Evolutionary conservation across 352 stramenopile species (phyloP).

Genomic region (Globisporangium sylvaticum): DNA sequence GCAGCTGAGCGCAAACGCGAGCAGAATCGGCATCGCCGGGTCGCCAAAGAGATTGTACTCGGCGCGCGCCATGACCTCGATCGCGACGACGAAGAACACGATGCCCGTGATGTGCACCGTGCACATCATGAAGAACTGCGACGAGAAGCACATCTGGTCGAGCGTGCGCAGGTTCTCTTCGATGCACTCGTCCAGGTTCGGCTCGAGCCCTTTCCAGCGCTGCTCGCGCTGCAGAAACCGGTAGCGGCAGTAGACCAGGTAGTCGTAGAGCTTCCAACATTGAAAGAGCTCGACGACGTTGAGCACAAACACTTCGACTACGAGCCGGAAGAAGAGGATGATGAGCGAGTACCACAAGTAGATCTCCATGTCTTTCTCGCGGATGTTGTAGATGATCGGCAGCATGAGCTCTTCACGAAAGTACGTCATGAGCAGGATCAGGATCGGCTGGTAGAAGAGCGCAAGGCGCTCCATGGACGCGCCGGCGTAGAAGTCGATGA

Average conservation of each 20-base stretch:
- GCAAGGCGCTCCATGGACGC: slow-evolving; percentile 91
- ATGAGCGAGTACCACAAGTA: slow-evolving; percentile 95
- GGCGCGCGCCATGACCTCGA: slow-evolving; percentile 95
- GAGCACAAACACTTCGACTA: slow-evolving; percentile 94
- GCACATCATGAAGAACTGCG: slow-evolving; percentile 98
- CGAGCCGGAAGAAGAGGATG: slow-evolving; percentile 94
- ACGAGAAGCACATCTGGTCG: slow-evolving; percentile 97
- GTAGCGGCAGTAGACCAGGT: slow-evolving; percentile 95
- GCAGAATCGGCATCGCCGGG: slow-evolving; percentile 83
- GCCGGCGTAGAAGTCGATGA: slow-evolving; percentile 92
- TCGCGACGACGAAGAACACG: slow-evolving; percentile 92
- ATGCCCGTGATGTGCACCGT: slow-evolving; percentile 92
- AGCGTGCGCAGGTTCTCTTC: slow-evolving; percentile 93
- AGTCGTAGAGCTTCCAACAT: slow-evolving; percentile 98
- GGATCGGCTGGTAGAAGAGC: slow-evolving; percentile 92
- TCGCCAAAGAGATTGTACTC: slow-evolving; percentile 97
- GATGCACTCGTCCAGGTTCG: slow-evolving; percentile 96
- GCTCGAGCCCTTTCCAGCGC: slow-evolving; percentile 96
- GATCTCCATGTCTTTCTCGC: slow-evolving; percentile 97
- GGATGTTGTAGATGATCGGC: slow-evolving; percentile 94
- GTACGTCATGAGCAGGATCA: slow-evolving; percentile 94
- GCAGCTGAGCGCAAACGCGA: slow-evolving; percentile 60
- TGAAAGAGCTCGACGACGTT: slow-evolving; percentile 96
- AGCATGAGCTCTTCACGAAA: slow-evolving; percentile 93
- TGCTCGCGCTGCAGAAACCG: slow-evolving; percentile 94